Percentiles rank a stretch among this genome's conserved stretches.
Conservation (phyloP, 2,329 filamentous ascomycete species). For the Fusarium irregulare region DNA sequence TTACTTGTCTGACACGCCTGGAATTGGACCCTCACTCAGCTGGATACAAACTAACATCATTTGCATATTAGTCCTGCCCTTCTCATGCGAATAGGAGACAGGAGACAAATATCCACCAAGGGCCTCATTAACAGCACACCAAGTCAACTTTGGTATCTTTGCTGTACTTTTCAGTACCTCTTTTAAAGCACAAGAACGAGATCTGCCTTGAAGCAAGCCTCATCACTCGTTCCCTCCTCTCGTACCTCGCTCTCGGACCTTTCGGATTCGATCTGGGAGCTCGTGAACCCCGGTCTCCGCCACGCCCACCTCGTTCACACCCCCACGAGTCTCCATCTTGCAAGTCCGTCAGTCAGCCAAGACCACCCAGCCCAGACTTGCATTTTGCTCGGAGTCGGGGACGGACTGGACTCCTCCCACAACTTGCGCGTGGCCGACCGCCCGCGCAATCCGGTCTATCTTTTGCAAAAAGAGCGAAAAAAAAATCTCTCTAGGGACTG, state of each 20-base stretch:
- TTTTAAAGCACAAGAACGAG: background rate
- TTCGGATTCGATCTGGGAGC: conserved; percentile 29
- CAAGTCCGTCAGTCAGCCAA: conserved; percentile 31
- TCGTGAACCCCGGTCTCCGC: conserved; percentile 31
- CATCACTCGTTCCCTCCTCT: conserved; percentile 15
- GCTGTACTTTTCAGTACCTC: background rate
- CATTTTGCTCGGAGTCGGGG: conserved; percentile 40
- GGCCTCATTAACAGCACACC: conserved; percentile 26
- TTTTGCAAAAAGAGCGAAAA: conserved; percentile 16
- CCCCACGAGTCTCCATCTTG: conserved; percentile 28
- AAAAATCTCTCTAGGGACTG: conserved; percentile 34
- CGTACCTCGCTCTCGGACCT: conserved; percentile 35
- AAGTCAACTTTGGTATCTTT: conserved; percentile 13
- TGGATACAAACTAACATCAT: conserved; percentile 28
- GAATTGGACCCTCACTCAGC: conserved; percentile 28
- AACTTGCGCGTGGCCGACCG: conserved; percentile 44
- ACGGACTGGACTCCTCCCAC: conserved; percentile 37
- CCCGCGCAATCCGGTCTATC: conserved; percentile 38
- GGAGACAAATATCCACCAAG: conserved; percentile 30
- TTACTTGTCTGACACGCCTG: conserved; percentile 32
- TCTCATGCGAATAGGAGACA: conserved; percentile 10
- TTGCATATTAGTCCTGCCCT: conserved; percentile 21
- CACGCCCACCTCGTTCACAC: conserved; percentile 35
- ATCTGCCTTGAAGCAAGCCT: conserved; percentile 27
- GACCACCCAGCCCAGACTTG: conserved; percentile 24